Percentiles rank a stretch among this genome's conserved stretches.
These are phyloP conservation scores for Phytopythium ostracodes DNA, from an alignment of 352 stramenopile species.

Conservation along the genomic window DNA sequence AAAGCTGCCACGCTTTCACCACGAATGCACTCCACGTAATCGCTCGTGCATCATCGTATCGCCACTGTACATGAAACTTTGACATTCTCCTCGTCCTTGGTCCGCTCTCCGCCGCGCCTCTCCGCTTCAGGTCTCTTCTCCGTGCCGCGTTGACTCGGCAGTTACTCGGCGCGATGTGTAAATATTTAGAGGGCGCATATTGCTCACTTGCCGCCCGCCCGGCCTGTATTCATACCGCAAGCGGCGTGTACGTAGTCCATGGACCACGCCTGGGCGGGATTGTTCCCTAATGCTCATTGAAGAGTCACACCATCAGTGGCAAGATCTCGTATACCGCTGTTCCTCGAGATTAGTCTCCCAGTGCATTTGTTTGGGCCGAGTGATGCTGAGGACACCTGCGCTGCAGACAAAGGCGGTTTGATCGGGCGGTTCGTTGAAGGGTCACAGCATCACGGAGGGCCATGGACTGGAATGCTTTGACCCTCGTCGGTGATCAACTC, in stretches of 20 bases:
- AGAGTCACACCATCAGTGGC: background rate
- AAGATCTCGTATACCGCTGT: background rate
- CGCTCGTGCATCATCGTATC: too few species aligned
- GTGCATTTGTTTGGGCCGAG: background rate
- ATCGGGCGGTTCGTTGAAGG: constrained; percentile 5
- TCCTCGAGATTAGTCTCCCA: background rate
- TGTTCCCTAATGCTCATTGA: background rate
- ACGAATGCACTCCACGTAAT: too few species aligned
- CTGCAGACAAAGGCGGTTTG: constrained; percentile 1
- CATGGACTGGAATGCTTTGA: background rate
- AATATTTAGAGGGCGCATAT: background rate
- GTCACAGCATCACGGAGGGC: constrained; percentile 1
- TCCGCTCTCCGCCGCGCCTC: background rate
- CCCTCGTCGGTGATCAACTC: background rate
- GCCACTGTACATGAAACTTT: background rate
- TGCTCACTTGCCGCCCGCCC: background rate
- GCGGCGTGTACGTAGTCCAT: too few species aligned
- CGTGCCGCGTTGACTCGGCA: background rate
- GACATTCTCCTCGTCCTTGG: background rate
- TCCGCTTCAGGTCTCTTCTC: background rate
- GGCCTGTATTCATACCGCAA: too few species aligned
- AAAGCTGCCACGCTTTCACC: background rate
- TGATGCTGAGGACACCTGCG: background rate
- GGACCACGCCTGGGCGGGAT: too few species aligned
- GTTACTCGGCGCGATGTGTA: background rate